These are phyloP conservation scores for Drechslera avenae DNA, from an alignment of 2,329 filamentous ascomycete genomes.

Conservation along the genomic window DNA sequence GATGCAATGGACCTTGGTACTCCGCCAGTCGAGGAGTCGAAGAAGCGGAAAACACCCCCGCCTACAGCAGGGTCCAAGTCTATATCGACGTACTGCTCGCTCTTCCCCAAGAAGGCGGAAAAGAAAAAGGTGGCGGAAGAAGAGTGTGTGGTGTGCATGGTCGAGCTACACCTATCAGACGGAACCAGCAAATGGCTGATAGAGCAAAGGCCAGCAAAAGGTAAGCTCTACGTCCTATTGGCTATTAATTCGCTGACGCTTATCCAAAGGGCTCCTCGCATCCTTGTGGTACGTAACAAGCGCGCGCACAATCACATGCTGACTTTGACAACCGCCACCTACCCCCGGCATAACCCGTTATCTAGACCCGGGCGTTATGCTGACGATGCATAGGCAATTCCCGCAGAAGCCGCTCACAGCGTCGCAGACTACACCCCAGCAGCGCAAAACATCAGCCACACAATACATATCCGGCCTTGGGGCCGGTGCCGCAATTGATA, in stretches of 20 bases:
- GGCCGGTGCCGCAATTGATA: conserved; percentile 14
- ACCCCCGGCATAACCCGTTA: neutral
- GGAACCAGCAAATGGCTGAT: conserved; percentile 40
- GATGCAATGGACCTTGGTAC: conserved; percentile 3
- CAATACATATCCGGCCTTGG: conserved; percentile 27
- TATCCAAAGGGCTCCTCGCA: conserved; percentile 27
- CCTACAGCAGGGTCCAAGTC: conserved; percentile 15
- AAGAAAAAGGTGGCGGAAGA: conserved; percentile 45
- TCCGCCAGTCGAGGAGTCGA: conserved; percentile 10
- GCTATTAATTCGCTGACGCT: conserved; percentile 1
- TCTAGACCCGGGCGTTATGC: conserved; percentile 5
- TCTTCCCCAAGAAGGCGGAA: conserved; percentile 43
- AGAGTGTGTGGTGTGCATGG: conserved; percentile 41
- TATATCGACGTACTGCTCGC: conserved; percentile 36
- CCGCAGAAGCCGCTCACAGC: conserved; percentile 33
- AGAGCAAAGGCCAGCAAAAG: conserved; percentile 45
- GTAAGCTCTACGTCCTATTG: neutral
- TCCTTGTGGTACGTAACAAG: conserved; percentile 33
- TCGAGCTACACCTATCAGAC: conserved; percentile 23
- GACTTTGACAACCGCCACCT: neutral
- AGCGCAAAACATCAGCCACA: conserved; percentile 32
- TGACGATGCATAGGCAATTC: conserved; percentile 38
- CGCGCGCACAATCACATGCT: neutral
- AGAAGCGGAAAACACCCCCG: conserved; percentile 33
- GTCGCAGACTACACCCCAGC: conserved; percentile 21